Conservation (phyloP, 2,329 filamentous ascomycete species). For the Aspergillus caelatus region DNA sequence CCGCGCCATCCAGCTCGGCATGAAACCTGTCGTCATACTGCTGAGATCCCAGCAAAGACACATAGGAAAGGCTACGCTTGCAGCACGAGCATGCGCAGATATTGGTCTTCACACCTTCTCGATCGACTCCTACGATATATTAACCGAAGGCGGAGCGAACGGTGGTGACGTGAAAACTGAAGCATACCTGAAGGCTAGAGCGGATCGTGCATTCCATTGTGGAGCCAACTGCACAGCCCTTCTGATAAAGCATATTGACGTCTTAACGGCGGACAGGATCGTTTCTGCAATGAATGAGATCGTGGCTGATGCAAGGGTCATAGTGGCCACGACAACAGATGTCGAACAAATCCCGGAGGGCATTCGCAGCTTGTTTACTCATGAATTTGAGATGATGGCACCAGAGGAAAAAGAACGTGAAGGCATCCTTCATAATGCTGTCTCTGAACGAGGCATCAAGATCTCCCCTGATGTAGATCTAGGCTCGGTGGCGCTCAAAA, state of each 20-base stretch:
- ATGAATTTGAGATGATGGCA: constrained; percentile 90
- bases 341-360: constrained; percentile 92
- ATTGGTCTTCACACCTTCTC: constrained; percentile 87
- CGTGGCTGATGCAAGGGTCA: constrained; percentile 73
- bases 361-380: constrained; percentile 87
- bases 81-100: constrained; percentile 76
- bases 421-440: constrained; percentile 77
- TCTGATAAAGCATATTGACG: constrained; percentile 87
- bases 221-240: constrained; percentile 81
- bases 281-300: constrained; percentile 82
- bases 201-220: constrained; percentile 86
- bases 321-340: constrained; percentile 93
- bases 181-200: constrained; percentile 81
- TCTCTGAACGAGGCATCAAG: constrained; percentile 74
- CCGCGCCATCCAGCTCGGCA: constrained; percentile 79
- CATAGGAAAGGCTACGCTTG: constrained; percentile 86
- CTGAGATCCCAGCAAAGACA: constrained; percentile 89
- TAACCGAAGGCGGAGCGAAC: constrained; percentile 85
- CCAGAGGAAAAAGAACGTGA: constrained; percentile 92
- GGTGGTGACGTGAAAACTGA: constrained; percentile 93
- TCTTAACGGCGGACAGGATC: constrained; percentile 88
- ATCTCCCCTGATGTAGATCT: constrained; percentile 84
- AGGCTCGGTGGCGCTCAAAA: constrained; percentile 85
- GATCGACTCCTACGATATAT: constrained; percentile 89
- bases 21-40: constrained; percentile 86